Conservation (phyloP, 2,329 filamentous ascomycete genomes). For the Ilyonectria destructans region DNA sequence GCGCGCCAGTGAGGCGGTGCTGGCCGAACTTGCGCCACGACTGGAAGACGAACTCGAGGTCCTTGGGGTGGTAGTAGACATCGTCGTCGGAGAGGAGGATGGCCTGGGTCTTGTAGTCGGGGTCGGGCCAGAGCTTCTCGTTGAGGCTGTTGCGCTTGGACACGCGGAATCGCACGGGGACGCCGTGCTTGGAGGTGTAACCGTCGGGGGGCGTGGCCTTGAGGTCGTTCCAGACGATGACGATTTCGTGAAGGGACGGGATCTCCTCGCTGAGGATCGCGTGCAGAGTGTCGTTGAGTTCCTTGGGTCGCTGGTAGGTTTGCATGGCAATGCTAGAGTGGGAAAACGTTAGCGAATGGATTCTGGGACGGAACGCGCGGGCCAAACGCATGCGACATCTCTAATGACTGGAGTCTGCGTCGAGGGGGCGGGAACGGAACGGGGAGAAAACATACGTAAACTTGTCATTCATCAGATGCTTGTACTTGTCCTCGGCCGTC, state of each 20-base stretch:
- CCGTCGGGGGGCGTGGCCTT: slow-evolving; percentile 49
- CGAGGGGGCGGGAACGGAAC: background rate
- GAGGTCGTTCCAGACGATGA: slow-evolving; percentile 58
- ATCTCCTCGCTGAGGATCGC: slow-evolving; percentile 50
- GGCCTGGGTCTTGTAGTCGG: slow-evolving; percentile 56
- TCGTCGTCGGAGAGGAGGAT: slow-evolving; percentile 60
- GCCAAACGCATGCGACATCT: background rate
- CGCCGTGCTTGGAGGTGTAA: slow-evolving; percentile 51
- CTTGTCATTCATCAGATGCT: slow-evolving; percentile 48
- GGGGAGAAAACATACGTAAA: slow-evolving; percentile 49
- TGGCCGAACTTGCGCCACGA: slow-evolving; percentile 58
- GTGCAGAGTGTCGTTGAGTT: slow-evolving; percentile 53
- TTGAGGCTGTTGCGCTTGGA: slow-evolving; percentile 56
- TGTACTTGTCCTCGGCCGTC: slow-evolving; percentile 45
- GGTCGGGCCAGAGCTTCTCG: slow-evolving; percentile 57
- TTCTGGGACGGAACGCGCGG: background rate
- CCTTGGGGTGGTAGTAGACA: slow-evolving; percentile 57
- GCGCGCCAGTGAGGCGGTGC: slow-evolving; percentile 54
- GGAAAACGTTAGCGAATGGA: background rate
- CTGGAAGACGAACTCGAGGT: slow-evolving; percentile 60
- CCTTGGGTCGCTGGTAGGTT: slow-evolving; percentile 56
- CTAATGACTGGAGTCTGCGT: background rate
- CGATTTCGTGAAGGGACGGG: slow-evolving; percentile 57
- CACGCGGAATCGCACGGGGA: slow-evolving; percentile 54
- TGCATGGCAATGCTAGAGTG: slow-evolving; percentile 55